Conservation (phyloP, 106 monocot genomes). For the Apostasia shenzhenica region DNA sequence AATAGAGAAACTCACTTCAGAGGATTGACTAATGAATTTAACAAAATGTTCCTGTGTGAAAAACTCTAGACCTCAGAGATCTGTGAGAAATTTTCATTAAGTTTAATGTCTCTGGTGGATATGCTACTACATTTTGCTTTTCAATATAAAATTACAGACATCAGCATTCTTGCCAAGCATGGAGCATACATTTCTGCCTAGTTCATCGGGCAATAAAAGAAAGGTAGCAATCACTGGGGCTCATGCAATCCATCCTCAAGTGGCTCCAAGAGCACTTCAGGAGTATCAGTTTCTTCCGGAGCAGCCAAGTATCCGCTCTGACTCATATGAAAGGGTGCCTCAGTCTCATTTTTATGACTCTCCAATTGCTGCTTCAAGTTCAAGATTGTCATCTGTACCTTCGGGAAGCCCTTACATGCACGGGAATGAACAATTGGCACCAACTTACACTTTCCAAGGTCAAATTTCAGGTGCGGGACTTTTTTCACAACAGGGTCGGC, state of each 20-base stretch:
- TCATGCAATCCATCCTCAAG: slow-evolving; percentile 48
- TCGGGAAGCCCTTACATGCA: slow-evolving; percentile 37
- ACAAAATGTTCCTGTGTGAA: too few species aligned
- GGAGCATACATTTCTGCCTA: slow-evolving; percentile 48
- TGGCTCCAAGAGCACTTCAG: slow-evolving; percentile 53
- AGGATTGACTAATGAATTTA: too few species aligned
- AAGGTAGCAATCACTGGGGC: slow-evolving; percentile 34
- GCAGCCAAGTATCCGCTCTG: slow-evolving; percentile 69
- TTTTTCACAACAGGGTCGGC: slow-evolving; percentile 38
- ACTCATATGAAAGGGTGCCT: slow-evolving; percentile 54
- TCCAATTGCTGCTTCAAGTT: slow-evolving; percentile 31
- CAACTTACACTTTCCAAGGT: slow-evolving; percentile 63
- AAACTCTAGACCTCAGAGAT: too few species aligned
- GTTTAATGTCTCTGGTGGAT: too few species aligned
- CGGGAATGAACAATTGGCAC: slow-evolving; percentile 46
- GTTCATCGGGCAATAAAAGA: slow-evolving; percentile 56
- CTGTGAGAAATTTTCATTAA: too few species aligned
- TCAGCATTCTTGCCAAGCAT: slow-evolving; percentile 51
- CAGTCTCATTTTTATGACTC: slow-evolving; percentile 66
- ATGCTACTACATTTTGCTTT: too few species aligned
- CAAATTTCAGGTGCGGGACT: slow-evolving; percentile 31
- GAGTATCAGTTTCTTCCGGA: slow-evolving; percentile 99
- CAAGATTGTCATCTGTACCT: slow-evolving; percentile 33
- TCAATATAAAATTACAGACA: slow-evolving; percentile 26
- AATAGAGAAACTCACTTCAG: too few species aligned